Percentiles rank a stretch among this genome's conserved stretches.
Conservation (phyloP, 139 green algal species). For the Pseudopediastrum boryanum region DNA sequence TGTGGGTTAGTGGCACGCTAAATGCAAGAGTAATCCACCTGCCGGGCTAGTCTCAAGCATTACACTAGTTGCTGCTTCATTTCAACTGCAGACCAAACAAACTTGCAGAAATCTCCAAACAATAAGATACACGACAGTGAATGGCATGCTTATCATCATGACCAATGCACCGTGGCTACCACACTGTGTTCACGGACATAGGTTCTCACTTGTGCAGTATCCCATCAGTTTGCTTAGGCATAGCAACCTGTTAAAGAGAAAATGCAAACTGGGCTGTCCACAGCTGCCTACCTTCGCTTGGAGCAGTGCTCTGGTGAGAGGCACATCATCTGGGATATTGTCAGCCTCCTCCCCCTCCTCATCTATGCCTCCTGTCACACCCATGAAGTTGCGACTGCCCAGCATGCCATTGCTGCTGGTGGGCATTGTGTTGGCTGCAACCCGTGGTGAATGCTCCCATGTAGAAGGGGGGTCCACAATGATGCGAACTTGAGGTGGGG, state of each 20-base stretch:
- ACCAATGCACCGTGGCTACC: background rate
- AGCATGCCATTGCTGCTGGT: background rate
- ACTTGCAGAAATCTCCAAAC: background rate
- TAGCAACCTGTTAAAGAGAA: too few species aligned
- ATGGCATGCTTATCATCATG: background rate
- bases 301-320: constrained; percentile 27
- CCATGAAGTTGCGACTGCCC: background rate
- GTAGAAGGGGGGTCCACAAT: constrained; percentile 63
- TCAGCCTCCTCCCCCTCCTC: constrained; percentile 13
- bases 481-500: constrained; percentile 24
- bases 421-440: background rate
- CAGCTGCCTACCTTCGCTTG: constrained; percentile 23
- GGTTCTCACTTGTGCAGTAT: too few species aligned
- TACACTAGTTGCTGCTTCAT: too few species aligned
- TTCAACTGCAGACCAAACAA: background rate
- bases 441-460: background rate
- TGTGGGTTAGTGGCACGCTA: background rate
- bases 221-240: too few species aligned
- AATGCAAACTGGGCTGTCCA: background rate
- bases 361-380: background rate
- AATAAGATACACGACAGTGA: background rate
- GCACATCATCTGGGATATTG: constrained; percentile 31
- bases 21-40: too few species aligned
- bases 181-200: too few species aligned
- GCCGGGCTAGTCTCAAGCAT: too few species aligned